A percentile compares a stretch with the other conserved stretches of the same genome.
Conservation (phyloP, 768 basidiomycete species). For the Rhizopogon vesiculosus region DNA sequence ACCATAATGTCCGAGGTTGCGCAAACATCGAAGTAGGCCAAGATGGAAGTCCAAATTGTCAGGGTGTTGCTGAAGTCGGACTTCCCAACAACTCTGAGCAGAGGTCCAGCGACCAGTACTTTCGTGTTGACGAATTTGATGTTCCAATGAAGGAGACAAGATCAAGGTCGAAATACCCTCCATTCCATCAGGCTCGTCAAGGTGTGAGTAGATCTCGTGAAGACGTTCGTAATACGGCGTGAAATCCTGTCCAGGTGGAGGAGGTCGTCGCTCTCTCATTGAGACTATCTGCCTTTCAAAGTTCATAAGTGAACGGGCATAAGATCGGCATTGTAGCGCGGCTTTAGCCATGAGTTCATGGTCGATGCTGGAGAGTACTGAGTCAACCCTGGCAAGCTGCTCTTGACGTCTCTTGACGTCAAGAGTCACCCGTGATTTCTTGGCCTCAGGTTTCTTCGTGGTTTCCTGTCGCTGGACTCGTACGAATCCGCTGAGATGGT, state of each 20-base stretch:
- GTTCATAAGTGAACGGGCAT: constrained; percentile 90
- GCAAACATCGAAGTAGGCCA: constrained; percentile 84
- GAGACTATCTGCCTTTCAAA: constrained; percentile 80
- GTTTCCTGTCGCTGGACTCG: constrained; percentile 67
- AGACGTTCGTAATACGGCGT: constrained; percentile 71
- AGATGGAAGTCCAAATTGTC: constrained; percentile 87
- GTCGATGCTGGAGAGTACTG: constrained; percentile 77
- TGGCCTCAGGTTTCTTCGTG: constrained; percentile 42
- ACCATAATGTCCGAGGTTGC: constrained; percentile 98
- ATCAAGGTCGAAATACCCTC: constrained; percentile 91
- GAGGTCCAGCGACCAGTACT: constrained; percentile 96
- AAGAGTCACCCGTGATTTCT: constrained; percentile 38
- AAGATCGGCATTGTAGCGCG: constrained; percentile 91
- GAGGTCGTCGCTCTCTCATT: constrained; percentile 36
- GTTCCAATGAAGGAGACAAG: constrained; percentile 84
- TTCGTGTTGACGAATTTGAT: constrained; percentile 97
- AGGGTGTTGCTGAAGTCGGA: constrained; percentile 84
- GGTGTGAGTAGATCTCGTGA: constrained; percentile 92
- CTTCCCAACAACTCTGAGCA: constrained; percentile 99
- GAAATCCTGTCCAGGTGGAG: constrained; percentile 41
- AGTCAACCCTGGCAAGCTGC: constrained; percentile 71
- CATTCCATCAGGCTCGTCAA: constrained; percentile 99
- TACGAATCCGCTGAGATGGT: constrained; percentile 91
- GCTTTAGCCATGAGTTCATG: constrained; percentile 89
- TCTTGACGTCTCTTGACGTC: constrained; percentile 40